These are phyloP conservation scores for Musa balbisiana DNA, from an alignment of 202 grass and related monocot species.

Conservation along the genomic window DNA sequence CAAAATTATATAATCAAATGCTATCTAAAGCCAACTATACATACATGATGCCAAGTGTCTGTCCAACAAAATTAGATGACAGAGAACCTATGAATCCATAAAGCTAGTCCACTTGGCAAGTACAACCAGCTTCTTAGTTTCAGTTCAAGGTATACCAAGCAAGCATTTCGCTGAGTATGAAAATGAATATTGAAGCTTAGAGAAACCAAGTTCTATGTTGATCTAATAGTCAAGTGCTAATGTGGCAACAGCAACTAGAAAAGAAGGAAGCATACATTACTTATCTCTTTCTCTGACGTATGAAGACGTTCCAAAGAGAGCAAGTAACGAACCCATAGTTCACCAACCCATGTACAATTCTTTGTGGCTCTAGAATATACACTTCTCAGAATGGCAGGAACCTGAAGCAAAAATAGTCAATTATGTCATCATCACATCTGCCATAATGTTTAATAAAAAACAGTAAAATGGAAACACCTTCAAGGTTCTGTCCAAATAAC, in stretches of 20 bases:
- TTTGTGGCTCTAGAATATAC: conserved; percentile 78
- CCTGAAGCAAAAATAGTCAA: conserved; percentile 36
- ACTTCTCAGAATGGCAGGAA: conserved; percentile 61
- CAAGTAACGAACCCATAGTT: conserved; percentile 63
- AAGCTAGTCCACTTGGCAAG: neutral
- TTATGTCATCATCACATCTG: neutral
- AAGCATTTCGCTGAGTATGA: neutral
- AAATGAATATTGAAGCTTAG: neutral
- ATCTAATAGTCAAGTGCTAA: neutral
- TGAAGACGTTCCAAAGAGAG: conserved; percentile 62
- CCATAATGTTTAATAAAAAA: neutral
- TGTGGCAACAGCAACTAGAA: conserved; percentile 9
- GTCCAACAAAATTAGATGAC: too few relatives aligned
- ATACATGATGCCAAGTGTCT: too few relatives aligned
- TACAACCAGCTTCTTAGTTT: neutral
- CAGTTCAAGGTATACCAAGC: neutral
- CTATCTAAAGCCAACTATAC: too few relatives aligned
- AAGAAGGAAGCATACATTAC: conserved; percentile 43
- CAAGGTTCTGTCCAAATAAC: conserved; percentile 63
- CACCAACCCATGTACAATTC: conserved; percentile 88
- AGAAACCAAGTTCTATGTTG: neutral
- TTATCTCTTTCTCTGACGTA: conserved; percentile 66
- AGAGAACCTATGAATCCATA: neutral
- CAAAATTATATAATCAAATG: too few relatives aligned
- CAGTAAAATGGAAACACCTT: conserved; percentile 44